Evolutionary conservation across 768 basidiomycete species (phyloP), one percentile per base, ranked within the genome.

Genomic region (Mycena epipterygia): DNA sequence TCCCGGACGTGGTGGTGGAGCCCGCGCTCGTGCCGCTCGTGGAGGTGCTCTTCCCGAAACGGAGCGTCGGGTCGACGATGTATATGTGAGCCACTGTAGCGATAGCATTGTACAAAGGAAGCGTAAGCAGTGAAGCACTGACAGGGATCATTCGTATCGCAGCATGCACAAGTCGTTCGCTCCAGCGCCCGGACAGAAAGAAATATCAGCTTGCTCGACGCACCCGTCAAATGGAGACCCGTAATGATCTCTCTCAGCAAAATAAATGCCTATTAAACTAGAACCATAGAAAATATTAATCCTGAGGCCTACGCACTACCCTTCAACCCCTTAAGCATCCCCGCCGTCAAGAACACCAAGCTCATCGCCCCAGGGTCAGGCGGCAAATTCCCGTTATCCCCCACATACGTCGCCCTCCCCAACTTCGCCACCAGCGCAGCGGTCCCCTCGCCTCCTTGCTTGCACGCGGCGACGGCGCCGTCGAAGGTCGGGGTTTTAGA

Each of bases 311-410:
- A 14, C 8, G 25, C 8, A 5, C 41, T 42, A 42, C 11, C 5
- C 52, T 35, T 35, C 52, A 56, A 56, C 35, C 55, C 55, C 23
- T 56, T 39, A 3, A 56, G 23, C 58, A 44, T 44, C n/a, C 58
- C 58, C 42, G 39, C 44, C 25, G 58, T 59, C 58, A 74, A 68
- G 62, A 64, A 55, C 9, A 71, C 70, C 57, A 63, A 52, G 41
- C 70, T 62, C 70, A 68, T 71, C 14, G 70, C 66, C 21, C 70
- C 66, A 1, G 66, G 70, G 49, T 71, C 70, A 3, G 70, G 70
- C 37, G 70, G 70, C 19, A 68, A 37, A 13, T 59, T 44, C 14
- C 70, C 70, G 12, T 59, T 51, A 58, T 71, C 70, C 5, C 66
- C 60, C 5, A 71, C 70, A 35, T 71, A 71, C 25, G 66, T 68